Conservation (phyloP, 139 green algal genomes). For the Chlorella vulgaris region DNA sequence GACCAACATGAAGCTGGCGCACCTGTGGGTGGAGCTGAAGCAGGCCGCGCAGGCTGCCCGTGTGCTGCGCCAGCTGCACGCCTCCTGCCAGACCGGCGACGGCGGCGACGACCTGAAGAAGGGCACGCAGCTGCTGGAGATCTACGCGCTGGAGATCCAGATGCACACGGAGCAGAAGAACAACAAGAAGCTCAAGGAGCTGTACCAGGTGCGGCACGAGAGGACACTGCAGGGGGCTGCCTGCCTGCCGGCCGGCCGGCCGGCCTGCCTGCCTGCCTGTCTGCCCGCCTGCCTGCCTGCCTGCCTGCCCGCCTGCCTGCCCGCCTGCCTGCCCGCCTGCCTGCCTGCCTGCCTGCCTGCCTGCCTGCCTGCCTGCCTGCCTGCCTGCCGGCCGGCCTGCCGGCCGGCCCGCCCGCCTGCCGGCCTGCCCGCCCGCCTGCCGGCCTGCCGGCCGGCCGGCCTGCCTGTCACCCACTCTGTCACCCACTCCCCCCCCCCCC, state of each 20-base stretch:
- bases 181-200: slow-evolving; percentile 92
- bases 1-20: slow-evolving; percentile 96
- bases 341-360: too few relatives aligned
- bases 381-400: too few relatives aligned
- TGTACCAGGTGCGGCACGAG: slow-evolving; percentile 56
- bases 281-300: too few relatives aligned
- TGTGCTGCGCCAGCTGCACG: slow-evolving; percentile 91
- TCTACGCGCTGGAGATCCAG: slow-evolving; percentile 98
- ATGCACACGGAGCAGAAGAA: slow-evolving; percentile 94
- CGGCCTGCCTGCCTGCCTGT: too few relatives aligned
- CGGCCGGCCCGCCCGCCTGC: too few relatives aligned
- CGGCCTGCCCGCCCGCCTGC: too few relatives aligned
- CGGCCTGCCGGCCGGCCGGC: not conserved
- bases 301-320: too few relatives aligned
- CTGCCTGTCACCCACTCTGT: not conserved
- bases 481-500: too few relatives aligned
- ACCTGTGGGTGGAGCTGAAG: slow-evolving; percentile 78
- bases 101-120: slow-evolving; percentile 95
- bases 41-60: slow-evolving; percentile 34
- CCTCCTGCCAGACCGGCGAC: slow-evolving; percentile 86
- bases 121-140: slow-evolving; percentile 97
- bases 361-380: too few relatives aligned
- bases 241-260: too few relatives aligned
- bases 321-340: too few relatives aligned
- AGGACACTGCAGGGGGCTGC: too few relatives aligned